A percentile compares a stretch with the other conserved stretches of the same genome.
These are phyloP conservation scores for Phaeosphaeria sp. DNA, from an alignment of 2,329 filamentous ascomycete genomes.

Conservation along the genomic window DNA sequence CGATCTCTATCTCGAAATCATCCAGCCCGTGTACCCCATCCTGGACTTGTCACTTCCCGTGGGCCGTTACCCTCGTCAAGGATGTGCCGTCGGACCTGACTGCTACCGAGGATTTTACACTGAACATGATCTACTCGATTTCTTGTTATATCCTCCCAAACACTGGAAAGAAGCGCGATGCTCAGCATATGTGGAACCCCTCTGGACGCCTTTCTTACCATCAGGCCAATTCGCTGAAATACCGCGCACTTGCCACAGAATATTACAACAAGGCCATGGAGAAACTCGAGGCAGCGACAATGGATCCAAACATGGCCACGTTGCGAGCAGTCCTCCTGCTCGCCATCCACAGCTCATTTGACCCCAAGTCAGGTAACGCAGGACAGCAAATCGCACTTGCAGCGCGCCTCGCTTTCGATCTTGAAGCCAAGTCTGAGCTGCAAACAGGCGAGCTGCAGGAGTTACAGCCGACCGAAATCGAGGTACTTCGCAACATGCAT, in stretches of 20 bases:
- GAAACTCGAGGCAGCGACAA: constrained; percentile 40
- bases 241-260: constrained; percentile 32
- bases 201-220: constrained; percentile 37
- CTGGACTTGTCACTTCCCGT: constrained; percentile 28
- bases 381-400: constrained; percentile 47
- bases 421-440: constrained; percentile 34
- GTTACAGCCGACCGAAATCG: constrained; percentile 24
- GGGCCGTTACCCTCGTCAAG: constrained; percentile 26
- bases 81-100: constrained; percentile 32
- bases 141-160: constrained; percentile 41
- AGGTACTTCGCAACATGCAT: constrained; percentile 39
- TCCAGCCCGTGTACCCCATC: constrained; percentile 40
- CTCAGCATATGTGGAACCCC: constrained; percentile 27
- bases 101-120: constrained; percentile 34
- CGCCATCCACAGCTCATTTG: constrained; percentile 44
- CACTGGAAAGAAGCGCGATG: constrained; percentile 27
- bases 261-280: constrained; percentile 41
- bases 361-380: constrained; percentile 43
- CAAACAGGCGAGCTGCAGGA: constrained; percentile 37
- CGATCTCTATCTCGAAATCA: constrained; percentile 34
- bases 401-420: constrained; percentile 38
- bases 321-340: constrained; percentile 42
- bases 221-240: constrained; percentile 37
- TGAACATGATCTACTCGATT: constrained; percentile 47
- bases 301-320: constrained; percentile 40